Conservation (phyloP, 352 stramenopile species). For the Phytophthora melonis region DNA sequence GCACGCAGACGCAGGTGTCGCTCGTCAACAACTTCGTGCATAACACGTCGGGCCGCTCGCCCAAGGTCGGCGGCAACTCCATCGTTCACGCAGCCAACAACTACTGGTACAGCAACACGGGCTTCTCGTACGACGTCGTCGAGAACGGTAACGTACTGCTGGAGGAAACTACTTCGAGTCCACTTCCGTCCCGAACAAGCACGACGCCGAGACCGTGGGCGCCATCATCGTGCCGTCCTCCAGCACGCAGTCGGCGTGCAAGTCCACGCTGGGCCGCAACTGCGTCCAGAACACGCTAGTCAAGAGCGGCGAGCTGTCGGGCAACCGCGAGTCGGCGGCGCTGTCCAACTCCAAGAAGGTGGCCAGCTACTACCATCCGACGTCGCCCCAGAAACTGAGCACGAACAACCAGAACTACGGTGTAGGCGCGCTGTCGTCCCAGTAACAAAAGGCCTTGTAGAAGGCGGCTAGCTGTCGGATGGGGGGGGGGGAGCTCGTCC, state of each 20-base stretch:
- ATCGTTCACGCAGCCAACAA: background rate
- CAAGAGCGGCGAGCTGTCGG: constrained; percentile 16
- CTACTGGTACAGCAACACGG: background rate
- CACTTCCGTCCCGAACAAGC: background rate
- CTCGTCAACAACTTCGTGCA: background rate
- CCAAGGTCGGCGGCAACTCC: background rate
- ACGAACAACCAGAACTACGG: constrained; percentile 17
- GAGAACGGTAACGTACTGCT: background rate
- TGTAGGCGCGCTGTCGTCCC: background rate
- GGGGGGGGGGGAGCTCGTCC: no score
- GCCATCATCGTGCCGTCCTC: background rate
- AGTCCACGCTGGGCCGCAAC: background rate
- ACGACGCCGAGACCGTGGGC: background rate
- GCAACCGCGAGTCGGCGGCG: constrained; percentile 8
- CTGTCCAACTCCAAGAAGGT: constrained; percentile 5
- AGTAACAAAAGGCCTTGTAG: background rate
- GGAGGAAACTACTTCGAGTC: background rate
- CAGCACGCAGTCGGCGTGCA: background rate
- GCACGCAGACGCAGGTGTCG: constrained; percentile 1
- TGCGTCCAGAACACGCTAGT: constrained; percentile 35
- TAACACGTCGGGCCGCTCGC: background rate
- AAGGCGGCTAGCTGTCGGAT: no score
- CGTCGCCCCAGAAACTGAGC: background rate
- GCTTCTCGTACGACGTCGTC: background rate
- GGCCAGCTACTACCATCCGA: constrained; percentile 6